Base-by-base conservation (phyloP, 495 filamentous ascomycete genomes). In the Parmelia sp. region DNA sequence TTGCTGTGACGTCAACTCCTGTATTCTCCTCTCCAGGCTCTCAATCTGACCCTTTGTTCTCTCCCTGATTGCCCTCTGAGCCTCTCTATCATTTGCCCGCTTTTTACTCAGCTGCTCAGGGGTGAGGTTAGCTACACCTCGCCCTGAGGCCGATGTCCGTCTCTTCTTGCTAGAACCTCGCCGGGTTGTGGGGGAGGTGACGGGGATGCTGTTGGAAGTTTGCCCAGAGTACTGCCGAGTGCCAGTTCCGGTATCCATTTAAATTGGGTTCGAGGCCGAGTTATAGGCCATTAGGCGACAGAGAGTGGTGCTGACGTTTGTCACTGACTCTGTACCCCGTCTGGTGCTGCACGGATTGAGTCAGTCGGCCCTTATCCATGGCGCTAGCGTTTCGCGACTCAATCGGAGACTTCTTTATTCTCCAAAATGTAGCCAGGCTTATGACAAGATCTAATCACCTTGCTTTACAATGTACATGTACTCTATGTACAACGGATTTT, bases 31-130 rank as follows among this genome's bases (percentile, higher is more conserved):
- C 74, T 95, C 89, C 27, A 96, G 78, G 27, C 75, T 78, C 60
- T 92, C 89, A 66, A 95, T 94, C 69, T 91, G 88, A 61, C 84
- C 79, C 69, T 91, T 92, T 15, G 88, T 95, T 63, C 91, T 81
- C 69, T 90, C 87, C 21, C 91, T 82, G 64, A 95, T 96, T 23
- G 89, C 90, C 58, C 89, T 84, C 73, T 96, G 91, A 23, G 91
- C 91, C 74, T 92, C 89, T 47, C 91, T 84, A 72, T 96, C 91
- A 74, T 95, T 95, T 70, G 89, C 90, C 62, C 91, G 83, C 75
- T 96, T 96, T 71, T 88, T 84, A 10, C 82, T 86, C 57, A 90
- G 78, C 71, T 91, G 88, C 31, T 85, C 81, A n/a, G 84, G 83
- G 17, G 86, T 88, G 65, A 91, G 82, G 64, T 86, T 90, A 60